Conservation (phyloP, 108 stramenopile species). For the Cyclotella choctawhatcheeana region DNA sequence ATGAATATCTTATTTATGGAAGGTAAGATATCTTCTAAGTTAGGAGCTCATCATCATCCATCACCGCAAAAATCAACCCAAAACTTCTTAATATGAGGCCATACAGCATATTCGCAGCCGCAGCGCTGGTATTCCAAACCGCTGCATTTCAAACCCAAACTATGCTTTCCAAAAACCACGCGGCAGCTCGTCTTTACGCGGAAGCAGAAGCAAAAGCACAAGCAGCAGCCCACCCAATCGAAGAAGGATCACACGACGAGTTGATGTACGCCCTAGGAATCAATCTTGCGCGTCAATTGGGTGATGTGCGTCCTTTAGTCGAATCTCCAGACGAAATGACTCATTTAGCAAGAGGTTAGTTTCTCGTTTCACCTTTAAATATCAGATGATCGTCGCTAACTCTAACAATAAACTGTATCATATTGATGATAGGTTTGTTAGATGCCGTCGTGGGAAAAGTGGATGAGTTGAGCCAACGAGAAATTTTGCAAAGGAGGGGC, state of each 20-base stretch:
- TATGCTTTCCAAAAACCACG: not conserved
- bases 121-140: no score
- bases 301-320: slow-evolving; percentile 81
- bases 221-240: slow-evolving; percentile 39
- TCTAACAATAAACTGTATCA: no score
- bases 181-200: slow-evolving; percentile 23
- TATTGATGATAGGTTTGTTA: no score
- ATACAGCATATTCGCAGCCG: no score
- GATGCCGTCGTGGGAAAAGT: slow-evolving; percentile 82
- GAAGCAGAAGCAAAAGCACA: slow-evolving; percentile 20
- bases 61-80: no score
- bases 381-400: no score
- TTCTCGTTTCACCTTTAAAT: no score
- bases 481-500: slow-evolving; percentile 58
- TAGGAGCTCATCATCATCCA: no score
- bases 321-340: slow-evolving; percentile 78
- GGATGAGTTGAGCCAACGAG: slow-evolving; percentile 66
- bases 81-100: no score
- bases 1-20: no score
- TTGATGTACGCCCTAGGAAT: slow-evolving; percentile 86
- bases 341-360: slow-evolving; percentile 76
- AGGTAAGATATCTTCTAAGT: no score
- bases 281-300: slow-evolving; percentile 67
- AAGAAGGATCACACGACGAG: slow-evolving; percentile 78
- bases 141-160: not conserved